These are phyloP conservation scores for Phaffia tasmanica DNA, from an alignment of 768 basidiomycete genomes.

Conservation along the genomic window DNA sequence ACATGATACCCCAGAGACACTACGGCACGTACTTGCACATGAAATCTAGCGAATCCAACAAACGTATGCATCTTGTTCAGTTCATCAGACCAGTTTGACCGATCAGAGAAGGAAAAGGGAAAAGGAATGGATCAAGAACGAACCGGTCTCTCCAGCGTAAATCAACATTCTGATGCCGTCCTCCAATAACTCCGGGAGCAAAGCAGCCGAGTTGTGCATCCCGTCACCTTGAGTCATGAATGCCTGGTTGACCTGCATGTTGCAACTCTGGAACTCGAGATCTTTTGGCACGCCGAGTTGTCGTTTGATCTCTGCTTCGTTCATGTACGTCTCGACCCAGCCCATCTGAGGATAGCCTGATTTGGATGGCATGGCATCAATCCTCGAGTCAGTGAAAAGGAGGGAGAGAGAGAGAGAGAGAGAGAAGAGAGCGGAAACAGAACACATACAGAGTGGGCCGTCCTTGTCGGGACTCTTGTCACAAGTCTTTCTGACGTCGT, in stretches of 20 bases:
- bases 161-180: constrained; percentile 73
- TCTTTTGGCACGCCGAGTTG: constrained; percentile 51
- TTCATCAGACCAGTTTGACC: constrained; percentile 9
- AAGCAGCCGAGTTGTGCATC: constrained; percentile 64
- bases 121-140: constrained; percentile 22
- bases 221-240: constrained; percentile 64
- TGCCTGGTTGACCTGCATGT: constrained; percentile 34
- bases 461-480: constrained; percentile 56
- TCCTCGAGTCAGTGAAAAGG: not conserved
- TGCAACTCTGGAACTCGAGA: constrained; percentile 39
- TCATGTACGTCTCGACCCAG: constrained; percentile 86
- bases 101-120: constrained; percentile 27
- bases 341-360: constrained; percentile 49
- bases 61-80: too few species aligned
- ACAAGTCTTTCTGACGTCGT: constrained; percentile 55
- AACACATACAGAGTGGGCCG: constrained; percentile 42
- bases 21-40: constrained; percentile 54
- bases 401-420: not conserved
- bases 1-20: not conserved
- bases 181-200: constrained; percentile 70
- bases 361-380: constrained; percentile 3
- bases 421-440: constrained; percentile 31
- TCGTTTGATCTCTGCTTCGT: constrained; percentile 62
- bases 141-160: constrained; percentile 55
- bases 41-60: constrained; percentile 44